Conservation (phyloP, 257 asterid genomes). For the Solanum etuberosum region DNA sequence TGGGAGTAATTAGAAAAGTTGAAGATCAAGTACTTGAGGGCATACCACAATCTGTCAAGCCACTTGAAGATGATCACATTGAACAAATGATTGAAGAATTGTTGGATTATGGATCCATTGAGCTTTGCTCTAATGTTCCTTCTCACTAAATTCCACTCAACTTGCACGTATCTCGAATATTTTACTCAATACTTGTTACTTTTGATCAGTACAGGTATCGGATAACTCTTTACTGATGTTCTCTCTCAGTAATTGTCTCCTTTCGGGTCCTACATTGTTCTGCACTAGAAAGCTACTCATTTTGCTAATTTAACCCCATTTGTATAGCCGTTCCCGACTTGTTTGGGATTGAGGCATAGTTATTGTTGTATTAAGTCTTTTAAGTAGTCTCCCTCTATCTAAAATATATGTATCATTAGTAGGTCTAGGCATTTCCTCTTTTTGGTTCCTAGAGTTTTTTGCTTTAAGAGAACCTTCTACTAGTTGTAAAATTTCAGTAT, state of each 20-base stretch:
- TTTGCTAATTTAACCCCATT: not conserved
- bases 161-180: not conserved
- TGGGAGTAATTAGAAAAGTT: not conserved
- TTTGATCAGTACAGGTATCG: not conserved
- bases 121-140: slow-evolving; percentile 36
- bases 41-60: slow-evolving; percentile 9
- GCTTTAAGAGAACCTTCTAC: not conserved
- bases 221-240: not conserved
- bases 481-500: not conserved
- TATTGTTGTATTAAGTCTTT: not conserved
- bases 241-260: not conserved
- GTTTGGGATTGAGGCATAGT: not conserved
- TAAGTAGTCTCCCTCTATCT: not conserved
- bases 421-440: not conserved
- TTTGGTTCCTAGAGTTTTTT: not conserved
- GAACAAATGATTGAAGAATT: slow-evolving; percentile 87
- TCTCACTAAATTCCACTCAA: not conserved
- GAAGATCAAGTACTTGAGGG: not conserved
- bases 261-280: not conserved
- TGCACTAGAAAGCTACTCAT: not conserved
- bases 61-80: slow-evolving; percentile 65
- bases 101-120: slow-evolving; percentile 63
- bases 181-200: not conserved
- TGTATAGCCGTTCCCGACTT: not conserved
- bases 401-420: not conserved